phyloP scores from a whole-genome alignment of 805 yeast genomes.

The Teunomyces aglyptinius region DNA sequence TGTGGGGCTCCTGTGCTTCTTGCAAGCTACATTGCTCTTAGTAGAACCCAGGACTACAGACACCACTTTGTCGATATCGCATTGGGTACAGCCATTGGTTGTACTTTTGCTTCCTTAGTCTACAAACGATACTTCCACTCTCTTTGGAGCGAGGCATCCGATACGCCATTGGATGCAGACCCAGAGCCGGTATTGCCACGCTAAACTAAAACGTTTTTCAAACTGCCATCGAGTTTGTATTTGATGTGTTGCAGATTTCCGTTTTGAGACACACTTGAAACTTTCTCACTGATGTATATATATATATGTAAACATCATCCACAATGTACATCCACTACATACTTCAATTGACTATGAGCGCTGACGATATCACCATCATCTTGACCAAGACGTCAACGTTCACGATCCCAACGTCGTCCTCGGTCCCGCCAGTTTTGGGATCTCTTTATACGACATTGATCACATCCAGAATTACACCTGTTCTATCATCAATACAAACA shows the following conservation, averaged over 20 bases:
- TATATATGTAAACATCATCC: not conserved
- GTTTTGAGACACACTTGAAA: slow-evolving; percentile 1
- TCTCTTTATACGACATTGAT: not conserved
- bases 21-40: slow-evolving; percentile 31
- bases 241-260: slow-evolving; percentile 1
- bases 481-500: not conserved
- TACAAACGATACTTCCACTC: slow-evolving; percentile 12
- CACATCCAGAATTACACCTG: not conserved
- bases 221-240: not conserved
- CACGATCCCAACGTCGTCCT: slow-evolving; percentile 5
- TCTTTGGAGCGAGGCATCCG: slow-evolving; percentile 9
- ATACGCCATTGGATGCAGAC: slow-evolving; percentile 5
- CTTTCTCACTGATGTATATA: not conserved
- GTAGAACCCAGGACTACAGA: slow-evolving; percentile 35
- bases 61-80: slow-evolving; percentile 34
- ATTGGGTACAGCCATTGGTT: slow-evolving; percentile 29
- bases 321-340: not conserved
- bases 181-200: slow-evolving; percentile 5
- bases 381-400: slow-evolving; percentile 12
- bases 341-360: not conserved
- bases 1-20: slow-evolving; percentile 22
- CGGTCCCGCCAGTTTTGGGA: not conserved
- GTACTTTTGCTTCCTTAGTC: slow-evolving; percentile 13
- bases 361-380: slow-evolving; percentile 8
- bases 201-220: not conserved